Evolutionary conservation across 768 basidiomycete species (phyloP).

Genomic region (Russula compacta): DNA sequence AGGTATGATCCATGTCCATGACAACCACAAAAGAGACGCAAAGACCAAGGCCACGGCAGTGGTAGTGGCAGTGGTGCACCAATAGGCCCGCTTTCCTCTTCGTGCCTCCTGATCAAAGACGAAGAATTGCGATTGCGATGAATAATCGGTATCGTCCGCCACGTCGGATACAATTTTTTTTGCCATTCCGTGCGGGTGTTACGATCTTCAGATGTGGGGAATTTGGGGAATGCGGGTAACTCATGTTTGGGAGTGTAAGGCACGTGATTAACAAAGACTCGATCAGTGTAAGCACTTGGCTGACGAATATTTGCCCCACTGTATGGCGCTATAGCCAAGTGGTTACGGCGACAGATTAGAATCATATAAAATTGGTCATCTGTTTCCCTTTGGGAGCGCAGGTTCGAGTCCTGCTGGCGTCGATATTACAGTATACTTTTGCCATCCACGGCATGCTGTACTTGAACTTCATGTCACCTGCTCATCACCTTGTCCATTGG

Average conservation of each 20-base stretch:
- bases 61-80: neutral
- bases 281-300: neutral
- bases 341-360: constrained; percentile 76
- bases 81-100: neutral
- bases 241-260: neutral
- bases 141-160: neutral
- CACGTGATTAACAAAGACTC: neutral
- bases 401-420: constrained; percentile 23
- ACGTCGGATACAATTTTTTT: neutral
- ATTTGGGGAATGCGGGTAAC: too few relatives aligned
- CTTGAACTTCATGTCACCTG: too few relatives aligned
- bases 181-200: neutral
- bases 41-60: neutral
- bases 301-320: neutral
- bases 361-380: constrained; percentile 20
- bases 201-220: neutral
- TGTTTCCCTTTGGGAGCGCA: constrained; percentile 22
- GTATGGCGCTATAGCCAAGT: constrained; percentile 68
- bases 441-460: neutral
- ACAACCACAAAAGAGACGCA: neutral
- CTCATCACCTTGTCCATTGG: too few relatives aligned
- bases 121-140: too few relatives aligned
- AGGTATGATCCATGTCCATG: neutral
- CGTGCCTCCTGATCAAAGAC: neutral
- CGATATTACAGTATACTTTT: constrained; percentile 11